Evolutionary conservation across 2,329 filamentous ascomycete genomes (phyloP).

Genomic region (Penicillium sp.): DNA sequence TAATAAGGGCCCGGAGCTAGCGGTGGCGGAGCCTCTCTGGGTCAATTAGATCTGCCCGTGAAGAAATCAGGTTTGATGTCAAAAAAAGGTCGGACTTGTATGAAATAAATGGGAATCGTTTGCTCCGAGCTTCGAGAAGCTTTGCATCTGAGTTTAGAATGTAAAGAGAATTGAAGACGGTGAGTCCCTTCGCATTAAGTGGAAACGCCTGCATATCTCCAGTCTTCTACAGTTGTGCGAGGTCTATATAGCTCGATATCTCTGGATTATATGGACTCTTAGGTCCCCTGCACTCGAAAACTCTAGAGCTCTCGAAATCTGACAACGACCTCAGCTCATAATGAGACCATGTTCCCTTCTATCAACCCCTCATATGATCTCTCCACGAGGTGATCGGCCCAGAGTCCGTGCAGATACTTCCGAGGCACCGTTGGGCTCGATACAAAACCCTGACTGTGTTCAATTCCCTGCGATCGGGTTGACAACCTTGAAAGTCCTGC

Average conservation of each 20-base stretch:
- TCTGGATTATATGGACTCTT: too few relatives aligned
- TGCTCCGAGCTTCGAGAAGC: too few relatives aligned
- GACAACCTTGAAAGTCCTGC: background rate
- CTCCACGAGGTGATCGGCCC: constrained; percentile 2
- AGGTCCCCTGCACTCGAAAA: too few relatives aligned
- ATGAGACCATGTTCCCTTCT: background rate
- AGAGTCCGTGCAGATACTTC: constrained; percentile 4
- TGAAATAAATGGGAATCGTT: too few relatives aligned
- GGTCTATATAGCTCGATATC: too few relatives aligned
- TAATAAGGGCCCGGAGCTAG: constrained; percentile 22
- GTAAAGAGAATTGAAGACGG: too few relatives aligned
- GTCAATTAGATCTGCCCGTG: constrained; percentile 13
- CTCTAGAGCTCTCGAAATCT: background rate
- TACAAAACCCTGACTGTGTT: background rate
- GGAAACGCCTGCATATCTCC: too few relatives aligned
- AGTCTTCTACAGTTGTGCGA: too few relatives aligned
- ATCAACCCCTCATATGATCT: background rate
- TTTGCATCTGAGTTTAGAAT: too few relatives aligned
- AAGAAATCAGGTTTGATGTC: background rate
- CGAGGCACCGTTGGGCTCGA: constrained; percentile 1
- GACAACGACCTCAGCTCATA: too few relatives aligned
- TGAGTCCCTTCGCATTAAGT: too few relatives aligned
- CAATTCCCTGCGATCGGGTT: background rate
- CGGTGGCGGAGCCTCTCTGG: constrained; percentile 32
- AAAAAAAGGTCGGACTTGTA: background rate